These are phyloP conservation scores for Trichoderma oligosporum DNA, from an alignment of 2,329 filamentous ascomycete species.

Conservation along the genomic window DNA sequence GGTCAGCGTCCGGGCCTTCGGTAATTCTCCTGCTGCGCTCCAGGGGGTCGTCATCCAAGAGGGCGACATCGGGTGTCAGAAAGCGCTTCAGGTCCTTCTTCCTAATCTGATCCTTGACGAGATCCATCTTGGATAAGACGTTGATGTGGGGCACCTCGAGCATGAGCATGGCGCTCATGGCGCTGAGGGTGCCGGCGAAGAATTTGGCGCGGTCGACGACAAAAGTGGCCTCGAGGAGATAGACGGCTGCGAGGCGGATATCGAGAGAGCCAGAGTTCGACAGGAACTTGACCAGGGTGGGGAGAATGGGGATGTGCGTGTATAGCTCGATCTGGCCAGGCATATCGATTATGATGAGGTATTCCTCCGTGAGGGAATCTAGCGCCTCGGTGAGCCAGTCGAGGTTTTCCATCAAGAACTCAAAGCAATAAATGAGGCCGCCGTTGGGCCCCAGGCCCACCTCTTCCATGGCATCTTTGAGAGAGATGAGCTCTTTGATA, in stretches of 20 bases:
- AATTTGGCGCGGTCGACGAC: conserved; percentile 95
- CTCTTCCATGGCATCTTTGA: conserved; percentile 96
- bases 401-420: conserved; percentile 90
- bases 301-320: conserved; percentile 91
- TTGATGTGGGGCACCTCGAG: conserved; percentile 96
- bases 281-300: conserved; percentile 76
- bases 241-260: conserved; percentile 87
- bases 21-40: conserved; percentile 42
- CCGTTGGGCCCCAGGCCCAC: conserved; percentile 87
- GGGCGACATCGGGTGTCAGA: conserved; percentile 75
- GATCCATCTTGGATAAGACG: conserved; percentile 95
- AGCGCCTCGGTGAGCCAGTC: conserved; percentile 86
- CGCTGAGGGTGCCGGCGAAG: conserved; percentile 90
- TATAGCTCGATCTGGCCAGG: conserved; percentile 98
- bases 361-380: conserved; percentile 85
- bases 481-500: conserved; percentile 89
- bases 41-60: conserved; percentile 75
- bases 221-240: conserved; percentile 93
- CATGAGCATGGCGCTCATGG: conserved; percentile 99
- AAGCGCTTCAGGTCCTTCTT: conserved; percentile 88
- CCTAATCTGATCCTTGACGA: conserved; percentile 83
- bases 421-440: conserved; percentile 92
- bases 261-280: conserved; percentile 76
- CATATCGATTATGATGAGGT: conserved; percentile 97
- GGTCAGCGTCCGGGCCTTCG: conserved; percentile 37